Conservation (phyloP, 345 rosid genomes). For the Eucalyptus sp. region DNA sequence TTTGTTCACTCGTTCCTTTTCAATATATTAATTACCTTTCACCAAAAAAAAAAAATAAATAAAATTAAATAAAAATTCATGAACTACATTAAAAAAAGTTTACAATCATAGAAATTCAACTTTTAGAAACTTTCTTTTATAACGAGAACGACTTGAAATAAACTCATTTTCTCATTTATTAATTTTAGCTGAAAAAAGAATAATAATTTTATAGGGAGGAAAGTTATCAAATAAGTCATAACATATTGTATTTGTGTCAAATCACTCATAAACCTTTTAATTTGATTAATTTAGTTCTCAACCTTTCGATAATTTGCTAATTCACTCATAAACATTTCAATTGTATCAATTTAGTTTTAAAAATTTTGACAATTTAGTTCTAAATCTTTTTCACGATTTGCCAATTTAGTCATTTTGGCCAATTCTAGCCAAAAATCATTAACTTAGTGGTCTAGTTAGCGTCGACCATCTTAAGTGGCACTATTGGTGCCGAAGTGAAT, state of each 20-base stretch:
- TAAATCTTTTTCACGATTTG: no score
- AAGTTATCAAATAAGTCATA: neutral
- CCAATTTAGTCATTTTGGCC: no score
- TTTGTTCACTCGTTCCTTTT: no score
- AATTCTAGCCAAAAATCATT: no score
- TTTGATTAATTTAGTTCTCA: no score
- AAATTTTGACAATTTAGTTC: no score
- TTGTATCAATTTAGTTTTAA: no score
- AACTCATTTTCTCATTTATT: neutral
- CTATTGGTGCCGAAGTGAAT: accelerated
- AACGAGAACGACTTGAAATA: neutral
- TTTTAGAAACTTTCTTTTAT: neutral
- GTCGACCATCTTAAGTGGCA: accelerated
- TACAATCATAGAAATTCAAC: neutral
- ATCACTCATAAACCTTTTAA: accelerated
- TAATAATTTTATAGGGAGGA: neutral
- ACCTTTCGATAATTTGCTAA: accelerated
- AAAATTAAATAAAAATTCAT: neutral
- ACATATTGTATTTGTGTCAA: neutral
- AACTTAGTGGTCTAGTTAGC: accelerated
- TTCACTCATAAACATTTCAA: accelerated
- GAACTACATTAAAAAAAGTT: neutral
- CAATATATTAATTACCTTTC: no score
- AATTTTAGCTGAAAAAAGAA: neutral
- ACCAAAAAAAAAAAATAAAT: no score